Evolutionary conservation across 1,139 yeast species (phyloP), one percentile per base, ranked within the genome.

Genomic region (Nadsonia commutata): DNA sequence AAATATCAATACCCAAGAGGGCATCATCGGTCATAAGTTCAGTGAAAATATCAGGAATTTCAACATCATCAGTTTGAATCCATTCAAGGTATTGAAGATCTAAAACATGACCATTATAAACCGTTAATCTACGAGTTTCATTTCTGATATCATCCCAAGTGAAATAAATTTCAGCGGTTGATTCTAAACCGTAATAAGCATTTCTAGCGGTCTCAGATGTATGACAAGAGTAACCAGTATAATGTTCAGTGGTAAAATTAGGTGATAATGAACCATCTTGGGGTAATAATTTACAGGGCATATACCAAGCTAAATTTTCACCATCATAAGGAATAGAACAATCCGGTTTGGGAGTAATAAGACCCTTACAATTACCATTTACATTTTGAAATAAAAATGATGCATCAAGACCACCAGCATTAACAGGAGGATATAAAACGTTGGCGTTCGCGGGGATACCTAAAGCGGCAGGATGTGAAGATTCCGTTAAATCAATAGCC

Each of bases 331-430:
- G 96, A 47, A 88, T 86, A 0, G 78, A 53, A 54, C 84, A 73
- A 56, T 78, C 72, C 9, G 67, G 74, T 50, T 74, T 74, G 40
- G 97, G 94, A n/a, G 65, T 70, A 46, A 90, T 80, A 46, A 90
- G 67, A 21, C 78, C 80, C 59, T 77, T 78, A 64, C 98, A 90
- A 60, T 86, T 80, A 23, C 96, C 96, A 58, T 90, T 90, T 42
- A 90, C 96, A 58, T 90, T 90, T 62, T 90, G 98, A 62, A 90
- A 90, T 49, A 90, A 65, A 50, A 90, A 80, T 1, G 94, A 74
- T 1, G 84, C 95, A 61, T 90, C 97, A 64, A 63, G 74, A 13
- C 95, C 95, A 40, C 95, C 96, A 9, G 94, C 95, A 58, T 78
- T 74, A 39, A 78, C 63, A 0, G 95, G 95, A 9, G 95, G 93